Conservation (phyloP, 2,329 filamentous ascomycete species). For the Colletotrichum scovillei region DNA sequence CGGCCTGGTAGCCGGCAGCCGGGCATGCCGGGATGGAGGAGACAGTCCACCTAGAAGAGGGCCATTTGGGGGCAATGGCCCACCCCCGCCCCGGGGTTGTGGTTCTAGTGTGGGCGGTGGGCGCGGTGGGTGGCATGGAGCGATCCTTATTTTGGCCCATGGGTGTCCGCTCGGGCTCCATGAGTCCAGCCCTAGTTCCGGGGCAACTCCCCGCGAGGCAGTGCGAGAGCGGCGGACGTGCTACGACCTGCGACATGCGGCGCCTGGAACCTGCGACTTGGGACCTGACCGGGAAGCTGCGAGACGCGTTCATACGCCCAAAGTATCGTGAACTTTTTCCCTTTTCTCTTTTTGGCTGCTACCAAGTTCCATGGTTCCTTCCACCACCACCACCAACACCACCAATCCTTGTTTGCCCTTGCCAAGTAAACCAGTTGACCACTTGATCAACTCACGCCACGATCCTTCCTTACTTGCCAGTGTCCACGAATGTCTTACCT, state of each 20-base stretch:
- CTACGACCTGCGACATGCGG: background rate
- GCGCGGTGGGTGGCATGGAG: constrained; percentile 3
- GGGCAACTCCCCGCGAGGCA: constrained; percentile 31
- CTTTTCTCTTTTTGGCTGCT: background rate
- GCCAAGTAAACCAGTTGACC: background rate
- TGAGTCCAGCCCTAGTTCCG: constrained; percentile 13
- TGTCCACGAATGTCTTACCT: background rate
- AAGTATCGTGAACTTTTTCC: constrained; percentile 23
- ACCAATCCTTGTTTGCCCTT: background rate
- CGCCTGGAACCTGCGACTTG: constrained; percentile 2
- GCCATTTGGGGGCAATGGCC: background rate
- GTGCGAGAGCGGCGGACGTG: constrained; percentile 16
- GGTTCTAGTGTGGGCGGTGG: constrained; percentile 2
- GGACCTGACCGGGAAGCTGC: constrained; percentile 5
- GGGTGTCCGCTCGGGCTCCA: constrained; percentile 6
- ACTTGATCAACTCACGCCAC: background rate
- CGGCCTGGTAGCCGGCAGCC: constrained; percentile 19
- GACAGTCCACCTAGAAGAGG: background rate
- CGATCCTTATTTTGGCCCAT: background rate
- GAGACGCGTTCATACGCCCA: constrained; percentile 23
- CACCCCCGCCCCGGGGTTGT: constrained; percentile 28
- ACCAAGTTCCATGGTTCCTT: background rate
- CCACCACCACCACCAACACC: background rate
- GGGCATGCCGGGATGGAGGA: constrained; percentile 16
- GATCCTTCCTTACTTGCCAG: background rate